A percentile compares a stretch with the other conserved stretches of the same genome.
Evolutionary conservation across 768 basidiomycete species (phyloP).

Genomic region (Serendipita vermifera): DNA sequence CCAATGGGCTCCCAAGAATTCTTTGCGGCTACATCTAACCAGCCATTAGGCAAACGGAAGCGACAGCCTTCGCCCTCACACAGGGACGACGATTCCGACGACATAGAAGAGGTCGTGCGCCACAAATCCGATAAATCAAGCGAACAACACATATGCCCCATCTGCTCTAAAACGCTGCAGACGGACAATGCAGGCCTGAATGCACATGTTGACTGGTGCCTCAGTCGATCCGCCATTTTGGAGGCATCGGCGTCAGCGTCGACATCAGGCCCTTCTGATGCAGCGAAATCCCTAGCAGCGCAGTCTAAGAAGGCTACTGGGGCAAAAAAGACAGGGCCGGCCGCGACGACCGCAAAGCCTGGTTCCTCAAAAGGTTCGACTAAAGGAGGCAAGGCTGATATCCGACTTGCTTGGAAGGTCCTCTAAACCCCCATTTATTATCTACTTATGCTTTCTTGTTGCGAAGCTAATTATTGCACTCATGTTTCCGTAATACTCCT

Average conservation of each 20-base stretch:
- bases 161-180: conserved; percentile 49
- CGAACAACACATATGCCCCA: conserved; percentile 46
- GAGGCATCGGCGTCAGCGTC: conserved; percentile 55
- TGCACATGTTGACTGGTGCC: conserved; percentile 78
- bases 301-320: background rate
- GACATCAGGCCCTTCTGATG: conserved; percentile 13
- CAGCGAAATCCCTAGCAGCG: background rate
- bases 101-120: conserved; percentile 3
- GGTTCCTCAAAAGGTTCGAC: background rate
- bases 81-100: background rate
- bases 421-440: background rate
- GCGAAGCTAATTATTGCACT: background rate
- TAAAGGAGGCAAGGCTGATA: background rate
- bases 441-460: background rate
- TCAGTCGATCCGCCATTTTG: conserved; percentile 64
- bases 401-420: background rate
- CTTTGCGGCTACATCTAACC: conserved; percentile 7
- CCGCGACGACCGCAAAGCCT: no score
- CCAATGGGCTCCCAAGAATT: conserved; percentile 21
- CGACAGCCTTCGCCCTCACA: conserved; percentile 1
- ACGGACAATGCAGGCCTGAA: conserved; percentile 71
- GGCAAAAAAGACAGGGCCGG: background rate
- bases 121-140: conserved; percentile 15
- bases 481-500: no score
- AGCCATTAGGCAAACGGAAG: conserved; percentile 6